Percentiles rank a stretch among this genome's conserved stretches.
phyloP scores from a whole-genome alignment of 345 rosid genomes.

The Conringia planisiliqua region DNA sequence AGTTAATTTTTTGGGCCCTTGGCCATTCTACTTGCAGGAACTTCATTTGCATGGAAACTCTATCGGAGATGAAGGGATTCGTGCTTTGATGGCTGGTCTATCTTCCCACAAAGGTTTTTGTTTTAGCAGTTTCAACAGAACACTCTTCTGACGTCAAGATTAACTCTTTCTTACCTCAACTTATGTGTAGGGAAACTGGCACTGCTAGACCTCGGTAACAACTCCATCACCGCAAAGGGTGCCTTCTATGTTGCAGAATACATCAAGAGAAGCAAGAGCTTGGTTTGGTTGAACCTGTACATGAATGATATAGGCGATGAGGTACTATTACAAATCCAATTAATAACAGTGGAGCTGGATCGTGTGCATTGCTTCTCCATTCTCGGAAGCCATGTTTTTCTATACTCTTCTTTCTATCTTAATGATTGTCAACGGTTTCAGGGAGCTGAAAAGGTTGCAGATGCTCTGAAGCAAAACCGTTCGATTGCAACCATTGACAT shows the following conservation, averaged over 20 bases:
- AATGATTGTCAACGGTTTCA: constrained; percentile 31
- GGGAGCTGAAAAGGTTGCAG: constrained; percentile 91
- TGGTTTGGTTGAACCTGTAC: constrained; percentile 92
- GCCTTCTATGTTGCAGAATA: constrained; percentile 81
- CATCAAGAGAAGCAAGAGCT: constrained; percentile 78
- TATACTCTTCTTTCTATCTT: not conserved
- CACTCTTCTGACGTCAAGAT: not conserved
- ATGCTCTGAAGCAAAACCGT: constrained; percentile 79
- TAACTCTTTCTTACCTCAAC: not conserved
- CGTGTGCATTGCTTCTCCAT: not conserved
- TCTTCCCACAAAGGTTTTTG: constrained; percentile 75
- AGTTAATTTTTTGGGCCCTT: not conserved
- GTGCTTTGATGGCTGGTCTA: constrained; percentile 78
- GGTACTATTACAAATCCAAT: constrained; percentile 42
- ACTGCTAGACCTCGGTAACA: constrained; percentile 88
- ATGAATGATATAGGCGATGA: constrained; percentile 97
- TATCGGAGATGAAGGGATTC: constrained; percentile 90
- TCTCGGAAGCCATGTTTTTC: not conserved
- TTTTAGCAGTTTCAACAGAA: constrained; percentile 5
- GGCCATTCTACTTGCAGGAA: constrained; percentile 49
- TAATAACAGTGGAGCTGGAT: not conserved
- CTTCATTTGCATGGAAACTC: constrained; percentile 95
- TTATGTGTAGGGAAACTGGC: constrained; percentile 57
- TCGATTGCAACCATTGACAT: constrained; percentile 70
- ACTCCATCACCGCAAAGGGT: constrained; percentile 79